Percentiles rank a stretch among this genome's conserved stretches.
These are phyloP conservation scores for Creolimax fragrantissima DNA, from an alignment of 78 protist genomes.

Conservation along the genomic window DNA sequence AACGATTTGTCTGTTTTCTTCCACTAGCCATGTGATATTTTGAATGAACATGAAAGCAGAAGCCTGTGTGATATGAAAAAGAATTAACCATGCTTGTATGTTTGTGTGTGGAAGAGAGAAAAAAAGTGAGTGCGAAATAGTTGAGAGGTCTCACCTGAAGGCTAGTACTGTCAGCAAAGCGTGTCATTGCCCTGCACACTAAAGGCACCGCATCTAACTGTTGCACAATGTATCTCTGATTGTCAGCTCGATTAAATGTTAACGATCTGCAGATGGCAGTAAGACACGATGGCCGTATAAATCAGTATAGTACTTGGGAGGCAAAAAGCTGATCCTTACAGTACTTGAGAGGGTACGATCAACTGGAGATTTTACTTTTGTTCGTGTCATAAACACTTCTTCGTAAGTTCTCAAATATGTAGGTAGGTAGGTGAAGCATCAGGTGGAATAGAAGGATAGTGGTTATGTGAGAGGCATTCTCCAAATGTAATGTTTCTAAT, in stretches of 20 bases:
- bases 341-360: too few relatives aligned
- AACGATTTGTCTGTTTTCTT: not conserved
- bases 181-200: not conserved
- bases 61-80: not conserved
- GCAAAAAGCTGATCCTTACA: too few relatives aligned
- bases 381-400: too few relatives aligned
- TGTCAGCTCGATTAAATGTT: slow-evolving; percentile 23
- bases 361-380: too few relatives aligned
- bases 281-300: too few relatives aligned
- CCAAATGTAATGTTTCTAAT: too few relatives aligned
- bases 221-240: not conserved
- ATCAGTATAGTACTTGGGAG: too few relatives aligned
- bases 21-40: slow-evolving; percentile 34
- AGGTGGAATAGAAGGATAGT: too few relatives aligned
- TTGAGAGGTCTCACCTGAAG: not conserved
- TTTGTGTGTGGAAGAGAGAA: slow-evolving; percentile 7
- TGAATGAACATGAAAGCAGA: slow-evolving; percentile 25
- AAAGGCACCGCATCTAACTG: not conserved
- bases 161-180: not conserved
- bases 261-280: not conserved
- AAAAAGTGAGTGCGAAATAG: not conserved
- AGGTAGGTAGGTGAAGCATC: too few relatives aligned
- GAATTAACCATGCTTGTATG: slow-evolving; percentile 20
- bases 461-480: too few relatives aligned
- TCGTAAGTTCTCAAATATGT: too few relatives aligned